These are phyloP conservation scores for Rhizophagus prolifer DNA, from an alignment of 192 early-diverging fungal genomes.

Conservation along the genomic window DNA sequence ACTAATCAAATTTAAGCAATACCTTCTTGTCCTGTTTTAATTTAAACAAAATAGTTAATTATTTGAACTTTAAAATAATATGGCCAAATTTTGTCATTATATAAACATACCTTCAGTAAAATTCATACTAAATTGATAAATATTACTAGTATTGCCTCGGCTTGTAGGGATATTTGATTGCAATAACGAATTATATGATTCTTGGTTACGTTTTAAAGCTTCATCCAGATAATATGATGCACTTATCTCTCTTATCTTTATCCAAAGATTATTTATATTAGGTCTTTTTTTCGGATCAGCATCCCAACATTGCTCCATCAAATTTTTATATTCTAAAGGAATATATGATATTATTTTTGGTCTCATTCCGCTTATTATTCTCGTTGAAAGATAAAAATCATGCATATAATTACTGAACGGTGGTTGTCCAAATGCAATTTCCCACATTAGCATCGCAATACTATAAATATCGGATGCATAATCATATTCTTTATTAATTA, in stretches of 20 bases:
- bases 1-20: too few species aligned
- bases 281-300: neutral
- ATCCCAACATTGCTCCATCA: neutral
- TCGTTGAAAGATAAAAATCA: neutral
- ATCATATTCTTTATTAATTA: neutral
- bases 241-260: neutral
- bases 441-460: neutral
- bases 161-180: too few species aligned
- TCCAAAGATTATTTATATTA: neutral
- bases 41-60: too few species aligned
- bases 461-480: neutral
- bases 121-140: too few species aligned
- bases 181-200: too few species aligned
- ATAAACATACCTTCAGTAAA: too few species aligned
- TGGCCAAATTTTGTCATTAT: too few species aligned
- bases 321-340: neutral
- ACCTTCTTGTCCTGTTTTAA: too few species aligned
- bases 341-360: neutral
- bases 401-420: neutral
- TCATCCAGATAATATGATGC: neutral
- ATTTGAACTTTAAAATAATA: too few species aligned
- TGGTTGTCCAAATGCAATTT: neutral
- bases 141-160: too few species aligned
- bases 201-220: too few species aligned
- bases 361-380: neutral